Evolutionary conservation across 2,329 filamentous ascomycete genomes (phyloP).

Genomic region (Penicillium sclerotigenum): DNA sequence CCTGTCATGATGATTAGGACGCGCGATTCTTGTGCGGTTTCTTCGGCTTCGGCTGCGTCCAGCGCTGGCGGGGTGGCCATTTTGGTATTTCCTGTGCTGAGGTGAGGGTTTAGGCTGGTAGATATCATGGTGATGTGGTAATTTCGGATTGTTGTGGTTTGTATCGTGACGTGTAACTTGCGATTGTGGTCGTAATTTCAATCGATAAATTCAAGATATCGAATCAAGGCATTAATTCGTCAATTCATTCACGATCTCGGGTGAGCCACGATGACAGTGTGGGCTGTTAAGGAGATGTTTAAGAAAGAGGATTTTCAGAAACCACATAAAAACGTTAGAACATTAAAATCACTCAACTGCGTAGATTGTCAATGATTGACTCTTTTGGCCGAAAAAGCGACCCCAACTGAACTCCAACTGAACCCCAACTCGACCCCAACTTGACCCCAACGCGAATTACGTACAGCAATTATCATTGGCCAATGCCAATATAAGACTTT

Average conservation of each 20-base stretch:
- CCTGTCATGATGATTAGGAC: constrained; percentile 90
- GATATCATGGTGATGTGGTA: not conserved
- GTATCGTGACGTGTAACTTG: not conserved
- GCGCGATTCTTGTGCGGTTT: constrained; percentile 64
- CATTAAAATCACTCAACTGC: not conserved
- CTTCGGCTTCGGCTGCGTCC: constrained; percentile 22
- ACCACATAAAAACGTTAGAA: not conserved
- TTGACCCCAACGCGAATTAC: constrained; percentile 6
- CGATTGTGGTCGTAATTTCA: not conserved
- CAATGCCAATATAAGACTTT: not conserved
- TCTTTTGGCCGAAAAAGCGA: not conserved
- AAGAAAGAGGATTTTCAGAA: not conserved
- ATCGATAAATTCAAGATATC: not conserved
- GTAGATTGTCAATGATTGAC: constrained; percentile 4
- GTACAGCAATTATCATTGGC: constrained; percentile 11
- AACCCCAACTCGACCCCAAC: constrained; percentile 3
- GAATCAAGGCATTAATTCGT: constrained; percentile 5
- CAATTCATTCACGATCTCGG: not conserved
- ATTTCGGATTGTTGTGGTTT: not conserved
- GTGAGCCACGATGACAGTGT: not conserved
- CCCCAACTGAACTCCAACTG: constrained; percentile 6
- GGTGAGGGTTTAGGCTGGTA: not conserved
- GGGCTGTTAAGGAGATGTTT: constrained; percentile 12
- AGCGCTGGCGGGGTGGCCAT: constrained; percentile 28
- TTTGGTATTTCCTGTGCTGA: not conserved